Conservation (phyloP, 192 early-diverging fungal species). For the Chytriomyces sp. region DNA sequence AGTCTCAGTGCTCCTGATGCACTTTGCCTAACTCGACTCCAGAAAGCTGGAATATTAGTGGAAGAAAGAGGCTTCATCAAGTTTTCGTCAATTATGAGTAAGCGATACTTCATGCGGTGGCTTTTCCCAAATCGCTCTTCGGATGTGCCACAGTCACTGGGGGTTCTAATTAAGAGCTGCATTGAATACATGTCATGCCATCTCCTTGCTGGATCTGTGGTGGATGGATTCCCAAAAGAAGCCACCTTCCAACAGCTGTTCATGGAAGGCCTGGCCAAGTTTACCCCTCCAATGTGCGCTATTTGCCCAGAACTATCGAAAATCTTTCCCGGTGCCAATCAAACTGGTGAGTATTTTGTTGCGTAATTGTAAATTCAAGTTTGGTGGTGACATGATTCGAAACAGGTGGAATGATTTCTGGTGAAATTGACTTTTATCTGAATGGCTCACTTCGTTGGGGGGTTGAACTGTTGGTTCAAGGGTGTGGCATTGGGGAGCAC, state of each 20-base stretch:
- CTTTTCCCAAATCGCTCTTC: slow-evolving; percentile 20
- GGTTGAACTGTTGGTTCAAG: slow-evolving; percentile 23
- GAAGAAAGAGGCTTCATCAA: neutral
- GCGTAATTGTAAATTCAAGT: neutral
- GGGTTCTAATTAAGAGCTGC: slow-evolving; percentile 7
- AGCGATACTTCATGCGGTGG: slow-evolving; percentile 14
- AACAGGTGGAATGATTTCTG: neutral
- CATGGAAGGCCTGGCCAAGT: slow-evolving; percentile 31
- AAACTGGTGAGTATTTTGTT: slow-evolving; percentile 9
- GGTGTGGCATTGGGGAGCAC: slow-evolving; percentile 18
- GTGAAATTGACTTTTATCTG: slow-evolving; percentile 27
- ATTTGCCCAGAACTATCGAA: slow-evolving; percentile 29
- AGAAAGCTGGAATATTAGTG: slow-evolving; percentile 26
- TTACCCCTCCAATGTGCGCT: slow-evolving; percentile 22
- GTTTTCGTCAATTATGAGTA: slow-evolving; percentile 14
- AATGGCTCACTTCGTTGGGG: slow-evolving; percentile 36
- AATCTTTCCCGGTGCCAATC: slow-evolving; percentile 17
- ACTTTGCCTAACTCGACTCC: neutral
- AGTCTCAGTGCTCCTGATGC: neutral
- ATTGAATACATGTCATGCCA: slow-evolving; percentile 10
- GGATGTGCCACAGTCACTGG: neutral
- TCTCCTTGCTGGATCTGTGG: slow-evolving; percentile 10
- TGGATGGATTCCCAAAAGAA: slow-evolving; percentile 26
- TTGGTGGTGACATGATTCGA: neutral
- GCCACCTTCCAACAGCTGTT: slow-evolving; percentile 30